A percentile compares a stretch with the other conserved stretches of the same genome.
These are phyloP conservation scores for Russula griseocarnosa DNA, from an alignment of 768 basidiomycete genomes.

Conservation along the genomic window DNA sequence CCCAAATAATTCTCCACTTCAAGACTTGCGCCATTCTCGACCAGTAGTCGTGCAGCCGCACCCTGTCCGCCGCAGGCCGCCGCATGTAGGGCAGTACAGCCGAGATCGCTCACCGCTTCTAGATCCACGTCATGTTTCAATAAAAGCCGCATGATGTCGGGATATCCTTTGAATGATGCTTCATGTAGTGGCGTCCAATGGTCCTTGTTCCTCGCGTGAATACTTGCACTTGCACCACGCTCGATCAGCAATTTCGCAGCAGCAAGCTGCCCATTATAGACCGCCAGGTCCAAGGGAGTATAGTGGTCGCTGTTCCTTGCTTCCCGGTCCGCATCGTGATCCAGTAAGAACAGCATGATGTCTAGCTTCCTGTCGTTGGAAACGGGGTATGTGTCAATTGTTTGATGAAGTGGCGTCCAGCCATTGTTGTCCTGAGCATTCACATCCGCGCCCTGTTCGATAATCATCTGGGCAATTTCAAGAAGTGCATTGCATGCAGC, in stretches of 20 bases:
- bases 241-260: background rate
- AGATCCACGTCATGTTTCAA: background rate
- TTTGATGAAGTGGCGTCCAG: background rate
- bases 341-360: background rate
- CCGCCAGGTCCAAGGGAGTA: background rate
- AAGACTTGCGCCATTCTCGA: background rate
- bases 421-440: background rate
- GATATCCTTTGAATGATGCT: background rate
- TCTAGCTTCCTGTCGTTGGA: background rate
- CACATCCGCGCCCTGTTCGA: background rate
- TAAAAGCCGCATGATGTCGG: background rate
- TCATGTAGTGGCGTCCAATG: background rate
- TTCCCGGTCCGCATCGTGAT: background rate
- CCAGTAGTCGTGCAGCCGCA: background rate
- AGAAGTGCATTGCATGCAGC: background rate
- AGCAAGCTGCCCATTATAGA: background rate
- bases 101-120: too few relatives aligned
- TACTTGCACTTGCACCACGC: background rate
- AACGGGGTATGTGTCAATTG: background rate
- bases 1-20: background rate
- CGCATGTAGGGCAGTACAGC: background rate
- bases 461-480: background rate
- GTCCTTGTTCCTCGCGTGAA: background rate
- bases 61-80: background rate
- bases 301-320: background rate